Evolutionary conservation across 2,329 filamentous ascomycete genomes (phyloP).

Genomic region (Fusarium austroafricanum): DNA sequence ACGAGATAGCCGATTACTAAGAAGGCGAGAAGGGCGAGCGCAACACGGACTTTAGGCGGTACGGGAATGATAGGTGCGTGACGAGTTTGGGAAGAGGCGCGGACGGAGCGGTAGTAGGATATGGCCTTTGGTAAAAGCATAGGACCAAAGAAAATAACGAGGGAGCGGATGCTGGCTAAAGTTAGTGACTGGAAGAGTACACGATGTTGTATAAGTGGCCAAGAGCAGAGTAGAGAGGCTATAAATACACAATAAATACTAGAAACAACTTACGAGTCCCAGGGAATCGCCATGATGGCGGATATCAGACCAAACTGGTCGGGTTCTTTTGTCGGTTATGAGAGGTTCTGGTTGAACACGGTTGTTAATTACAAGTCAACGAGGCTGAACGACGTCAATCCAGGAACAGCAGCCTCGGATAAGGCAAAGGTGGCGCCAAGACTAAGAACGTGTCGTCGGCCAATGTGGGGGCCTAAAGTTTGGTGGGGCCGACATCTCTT

Average conservation of each 20-base stretch:
- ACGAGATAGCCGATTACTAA: slow-evolving; percentile 60
- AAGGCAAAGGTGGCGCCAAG: slow-evolving; percentile 33
- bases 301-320: background rate
- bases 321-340: background rate
- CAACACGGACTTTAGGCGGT: slow-evolving; percentile 63
- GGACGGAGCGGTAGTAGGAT: slow-evolving; percentile 70
- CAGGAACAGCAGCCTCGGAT: slow-evolving; percentile 24
- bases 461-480: slow-evolving; percentile 13
- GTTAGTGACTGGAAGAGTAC: slow-evolving; percentile 17
- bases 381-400: slow-evolving; percentile 40
- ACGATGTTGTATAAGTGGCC: slow-evolving; percentile 15
- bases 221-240: background rate
- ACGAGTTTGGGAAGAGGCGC: slow-evolving; percentile 56
- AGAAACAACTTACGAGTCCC: slow-evolving; percentile 44
- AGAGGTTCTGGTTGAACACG: slow-evolving; percentile 33
- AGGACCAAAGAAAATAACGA: slow-evolving; percentile 74
- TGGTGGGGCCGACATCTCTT: slow-evolving; percentile 36
- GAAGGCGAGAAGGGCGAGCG: slow-evolving; percentile 70
- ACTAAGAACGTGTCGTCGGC: slow-evolving; percentile 24
- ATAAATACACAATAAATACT: background rate
- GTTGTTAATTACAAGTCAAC: slow-evolving; percentile 24
- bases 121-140: slow-evolving; percentile 76
- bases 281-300: slow-evolving; percentile 46
- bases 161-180: slow-evolving; percentile 61
- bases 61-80: slow-evolving; percentile 66